These are phyloP conservation scores for Pterocarpus macrocarpus DNA, from an alignment of 306 rosid genomes.

Conservation along the genomic window DNA sequence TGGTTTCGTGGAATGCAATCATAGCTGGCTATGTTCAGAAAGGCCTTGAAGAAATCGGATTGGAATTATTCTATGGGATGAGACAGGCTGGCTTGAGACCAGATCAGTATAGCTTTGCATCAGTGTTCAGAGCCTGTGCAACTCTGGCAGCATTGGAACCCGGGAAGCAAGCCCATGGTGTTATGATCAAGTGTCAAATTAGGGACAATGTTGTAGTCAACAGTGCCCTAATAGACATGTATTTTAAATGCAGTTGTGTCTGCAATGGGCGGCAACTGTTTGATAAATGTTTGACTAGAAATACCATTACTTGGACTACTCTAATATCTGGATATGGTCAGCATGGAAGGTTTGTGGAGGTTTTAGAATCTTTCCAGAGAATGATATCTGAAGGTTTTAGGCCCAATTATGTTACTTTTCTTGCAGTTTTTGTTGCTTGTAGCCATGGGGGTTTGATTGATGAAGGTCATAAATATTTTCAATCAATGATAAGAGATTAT, in stretches of 20 bases:
- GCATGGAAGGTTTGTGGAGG: conserved; percentile 74
- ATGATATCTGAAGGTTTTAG: conserved; percentile 73
- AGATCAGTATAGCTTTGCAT: conserved; percentile 81
- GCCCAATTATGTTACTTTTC: conserved; percentile 80
- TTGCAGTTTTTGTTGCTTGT: conserved; percentile 86
- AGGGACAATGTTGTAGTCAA: conserved; percentile 67
- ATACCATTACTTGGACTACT: conserved; percentile 79
- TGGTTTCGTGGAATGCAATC: conserved; percentile 79
- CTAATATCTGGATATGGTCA: conserved; percentile 79
- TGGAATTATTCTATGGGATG: conserved; percentile 66
- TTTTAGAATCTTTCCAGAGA: conserved; percentile 63
- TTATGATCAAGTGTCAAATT: conserved; percentile 70
- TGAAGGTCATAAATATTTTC: conserved; percentile 72
- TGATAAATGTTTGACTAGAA: conserved; percentile 65
- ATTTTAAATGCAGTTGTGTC: conserved; percentile 77
- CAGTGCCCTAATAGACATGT: conserved; percentile 81
- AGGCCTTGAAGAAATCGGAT: conserved; percentile 65
- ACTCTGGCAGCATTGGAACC: conserved; percentile 72
- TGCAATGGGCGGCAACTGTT: conserved; percentile 64
- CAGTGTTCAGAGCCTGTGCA: conserved; percentile 80
- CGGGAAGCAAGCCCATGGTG: conserved; percentile 72
- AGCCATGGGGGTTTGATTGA: conserved; percentile 77
- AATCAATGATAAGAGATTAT: conserved; percentile 71
- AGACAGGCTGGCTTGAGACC: conserved; percentile 74
- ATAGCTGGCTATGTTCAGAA: conserved; percentile 71